A percentile compares a stretch with the other conserved stretches of the same genome.
Evolutionary conservation across 2,329 filamentous ascomycete species (phyloP).

Genomic region (Fusarium liriodendri): DNA sequence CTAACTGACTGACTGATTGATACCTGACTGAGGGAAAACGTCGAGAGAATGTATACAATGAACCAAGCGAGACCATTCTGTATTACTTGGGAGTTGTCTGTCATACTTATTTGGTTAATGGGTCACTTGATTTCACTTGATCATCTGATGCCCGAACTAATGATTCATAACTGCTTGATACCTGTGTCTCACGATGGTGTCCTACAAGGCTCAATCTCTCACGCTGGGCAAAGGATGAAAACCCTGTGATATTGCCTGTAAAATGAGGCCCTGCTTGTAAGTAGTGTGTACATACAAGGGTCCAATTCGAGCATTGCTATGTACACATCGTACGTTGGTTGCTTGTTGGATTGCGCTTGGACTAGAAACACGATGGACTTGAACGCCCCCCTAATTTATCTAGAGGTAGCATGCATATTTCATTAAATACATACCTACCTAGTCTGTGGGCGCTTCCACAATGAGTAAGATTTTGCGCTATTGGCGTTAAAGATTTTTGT

Average conservation of each 20-base stretch:
- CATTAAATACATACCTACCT: neutral
- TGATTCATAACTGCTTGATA: neutral
- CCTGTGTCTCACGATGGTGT: neutral
- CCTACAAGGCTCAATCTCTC: neutral
- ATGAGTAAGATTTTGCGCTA: neutral
- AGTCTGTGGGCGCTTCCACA: neutral
- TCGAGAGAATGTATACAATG: neutral
- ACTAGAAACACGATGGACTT: neutral
- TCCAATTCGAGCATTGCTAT: neutral
- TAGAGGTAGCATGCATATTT: neutral
- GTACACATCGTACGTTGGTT: neutral
- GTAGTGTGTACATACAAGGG: neutral
- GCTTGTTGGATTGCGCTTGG: neutral
- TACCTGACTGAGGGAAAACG: constrained; percentile 8
- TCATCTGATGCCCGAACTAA: neutral
- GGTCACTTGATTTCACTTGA: neutral
- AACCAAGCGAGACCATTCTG: neutral
- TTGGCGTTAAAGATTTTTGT: neutral
- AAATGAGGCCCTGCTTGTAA: neutral
- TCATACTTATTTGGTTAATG: neutral
- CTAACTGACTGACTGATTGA: neutral
- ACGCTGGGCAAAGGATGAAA: neutral
- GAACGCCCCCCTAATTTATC: neutral
- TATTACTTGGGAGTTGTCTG: neutral
- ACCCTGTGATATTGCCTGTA: neutral